Conservation (phyloP, 2,329 filamentous ascomycete species). For the Xylaria multiplex region DNA sequence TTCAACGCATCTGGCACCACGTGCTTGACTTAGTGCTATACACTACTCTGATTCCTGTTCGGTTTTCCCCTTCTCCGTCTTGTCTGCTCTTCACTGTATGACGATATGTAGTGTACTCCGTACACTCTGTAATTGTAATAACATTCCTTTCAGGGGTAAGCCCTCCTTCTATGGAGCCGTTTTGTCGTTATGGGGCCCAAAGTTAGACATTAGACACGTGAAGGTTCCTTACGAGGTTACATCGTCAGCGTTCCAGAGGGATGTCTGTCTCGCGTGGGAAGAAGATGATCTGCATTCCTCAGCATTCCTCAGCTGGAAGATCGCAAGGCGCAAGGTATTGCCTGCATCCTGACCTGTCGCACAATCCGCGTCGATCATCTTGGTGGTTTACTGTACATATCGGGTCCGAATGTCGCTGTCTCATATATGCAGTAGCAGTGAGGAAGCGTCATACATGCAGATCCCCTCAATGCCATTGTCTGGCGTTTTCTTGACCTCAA, state of each 20-base stretch:
- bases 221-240: conserved; percentile 16
- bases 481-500: not conserved
- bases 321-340: conserved; percentile 15
- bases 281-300: conserved; percentile 24
- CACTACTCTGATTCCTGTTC: too few species aligned
- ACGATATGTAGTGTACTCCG: too few species aligned
- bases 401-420: conserved; percentile 13
- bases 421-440: not conserved
- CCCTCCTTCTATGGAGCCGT: conserved; percentile 9
- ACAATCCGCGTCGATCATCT: conserved; percentile 14
- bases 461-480: not conserved
- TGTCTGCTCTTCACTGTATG: too few species aligned
- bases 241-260: conserved; percentile 13
- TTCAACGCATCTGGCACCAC: too few species aligned
- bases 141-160: conserved; percentile 9
- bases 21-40: too few species aligned
- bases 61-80: too few species aligned
- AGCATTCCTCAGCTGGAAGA: conserved; percentile 30
- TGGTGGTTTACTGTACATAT: conserved; percentile 23
- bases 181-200: conserved; percentile 2
- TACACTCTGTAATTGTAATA: not conserved
- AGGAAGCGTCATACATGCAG: not conserved
- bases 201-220: not conserved
- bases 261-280: conserved; percentile 17
- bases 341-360: not conserved